Evolutionary conservation across 192 early-diverging fungal species (phyloP).

Genomic region (Thamnidium elegans): DNA sequence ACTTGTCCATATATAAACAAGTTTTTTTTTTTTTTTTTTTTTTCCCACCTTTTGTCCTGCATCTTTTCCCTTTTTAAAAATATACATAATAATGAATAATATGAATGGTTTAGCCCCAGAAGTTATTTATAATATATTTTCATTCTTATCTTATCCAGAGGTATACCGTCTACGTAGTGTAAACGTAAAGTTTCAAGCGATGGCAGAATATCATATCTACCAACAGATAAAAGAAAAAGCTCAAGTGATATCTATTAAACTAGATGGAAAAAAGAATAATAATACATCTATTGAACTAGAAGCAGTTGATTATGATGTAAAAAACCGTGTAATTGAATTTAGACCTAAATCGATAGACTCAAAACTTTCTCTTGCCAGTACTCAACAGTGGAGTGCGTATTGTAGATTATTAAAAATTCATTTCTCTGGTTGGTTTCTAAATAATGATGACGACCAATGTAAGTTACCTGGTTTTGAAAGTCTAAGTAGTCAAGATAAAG

Average conservation of each 20-base stretch:
- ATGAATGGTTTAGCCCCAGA: constrained; percentile 22
- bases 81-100: not conserved
- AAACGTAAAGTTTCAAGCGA: not conserved
- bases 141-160: constrained; percentile 19
- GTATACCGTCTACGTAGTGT: constrained; percentile 20
- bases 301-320: constrained; percentile 14
- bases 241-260: constrained; percentile 6
- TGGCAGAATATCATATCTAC: constrained; percentile 18
- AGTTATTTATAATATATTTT: constrained; percentile 21
- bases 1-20: not conserved
- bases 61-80: constrained; percentile 11
- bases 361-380: not conserved
- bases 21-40: constrained; percentile 1
- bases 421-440: constrained; percentile 22
- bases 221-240: constrained; percentile 1
- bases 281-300: constrained; percentile 6
- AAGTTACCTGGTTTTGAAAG: not conserved
- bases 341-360: constrained; percentile 4
- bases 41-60: constrained; percentile 12
- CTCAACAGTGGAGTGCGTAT: constrained; percentile 14
- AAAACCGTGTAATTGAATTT: constrained; percentile 28
- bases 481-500: constrained; percentile 16
- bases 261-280: constrained; percentile 13
- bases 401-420: constrained; percentile 21
- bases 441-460: not conserved